These are phyloP conservation scores for Diplodia mutila DNA, from an alignment of 2,329 filamentous ascomycete genomes.

Conservation along the genomic window DNA sequence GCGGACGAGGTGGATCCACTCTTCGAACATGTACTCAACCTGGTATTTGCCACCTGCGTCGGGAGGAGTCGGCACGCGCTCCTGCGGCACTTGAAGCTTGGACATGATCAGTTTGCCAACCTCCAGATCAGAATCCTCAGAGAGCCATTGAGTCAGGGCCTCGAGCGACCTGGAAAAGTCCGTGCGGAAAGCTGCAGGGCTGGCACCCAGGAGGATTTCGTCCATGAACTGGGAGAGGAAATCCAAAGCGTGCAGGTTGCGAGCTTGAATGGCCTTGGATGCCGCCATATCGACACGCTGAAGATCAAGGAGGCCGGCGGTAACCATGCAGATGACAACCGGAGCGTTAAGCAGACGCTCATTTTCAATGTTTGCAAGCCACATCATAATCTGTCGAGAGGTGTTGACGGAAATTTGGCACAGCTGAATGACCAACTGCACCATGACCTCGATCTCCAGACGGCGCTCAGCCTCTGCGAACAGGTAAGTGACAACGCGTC, in stretches of 20 bases:
- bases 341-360: conserved; percentile 64
- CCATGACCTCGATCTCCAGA: conserved; percentile 66
- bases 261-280: conserved; percentile 71
- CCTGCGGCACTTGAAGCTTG: conserved; percentile 61
- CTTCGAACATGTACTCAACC: conserved; percentile 92
- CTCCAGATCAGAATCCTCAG: conserved; percentile 68
- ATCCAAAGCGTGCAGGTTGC: conserved; percentile 72
- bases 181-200: conserved; percentile 76
- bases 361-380: conserved; percentile 57
- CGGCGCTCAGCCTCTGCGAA: conserved; percentile 59
- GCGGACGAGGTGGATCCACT: conserved; percentile 80
- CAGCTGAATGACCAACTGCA: conserved; percentile 63
- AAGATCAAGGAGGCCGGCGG: conserved; percentile 63
- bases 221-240: conserved; percentile 82
- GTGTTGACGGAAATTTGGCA: conserved; percentile 64
- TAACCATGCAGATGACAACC: conserved; percentile 64
- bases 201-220: conserved; percentile 75
- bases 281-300: conserved; percentile 65
- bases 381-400: conserved; percentile 57
- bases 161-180: conserved; percentile 86
- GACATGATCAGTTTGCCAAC: conserved; percentile 72
- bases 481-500: conserved; percentile 60
- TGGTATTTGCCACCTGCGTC: conserved; percentile 71
- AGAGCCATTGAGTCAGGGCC: conserved; percentile 79
- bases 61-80: conserved; percentile 58